phyloP scores from a whole-genome alignment of 495 filamentous ascomycete genomes.

The Paragyromitra xinjiangensis region DNA sequence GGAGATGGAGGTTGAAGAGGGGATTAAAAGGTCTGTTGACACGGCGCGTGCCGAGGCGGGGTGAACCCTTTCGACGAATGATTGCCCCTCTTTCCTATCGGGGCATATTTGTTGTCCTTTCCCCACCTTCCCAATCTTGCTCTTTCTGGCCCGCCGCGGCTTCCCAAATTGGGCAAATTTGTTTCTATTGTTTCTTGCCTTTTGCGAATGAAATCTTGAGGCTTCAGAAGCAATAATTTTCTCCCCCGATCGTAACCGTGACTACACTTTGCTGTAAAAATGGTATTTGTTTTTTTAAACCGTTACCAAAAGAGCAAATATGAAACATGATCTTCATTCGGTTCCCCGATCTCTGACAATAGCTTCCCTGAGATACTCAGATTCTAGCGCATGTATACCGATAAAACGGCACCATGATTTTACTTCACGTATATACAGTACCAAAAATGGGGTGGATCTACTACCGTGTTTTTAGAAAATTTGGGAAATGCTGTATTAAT shows the following conservation, averaged over 20 bases:
- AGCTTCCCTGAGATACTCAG: neutral
- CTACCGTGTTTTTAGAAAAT: too few species aligned
- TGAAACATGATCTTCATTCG: too few species aligned
- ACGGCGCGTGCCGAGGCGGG: constrained; percentile 28
- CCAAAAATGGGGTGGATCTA: too few species aligned
- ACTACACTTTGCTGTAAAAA: neutral
- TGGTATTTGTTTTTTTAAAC: constrained; percentile 2
- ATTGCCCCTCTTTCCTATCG: constrained; percentile 52
- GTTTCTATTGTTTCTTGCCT: neutral
- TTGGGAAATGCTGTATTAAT: too few species aligned
- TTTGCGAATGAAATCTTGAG: neutral
- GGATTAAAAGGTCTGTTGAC: constrained; percentile 41
- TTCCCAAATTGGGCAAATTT: constrained; percentile 12
- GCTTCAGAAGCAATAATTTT: neutral
- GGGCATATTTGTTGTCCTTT: constrained; percentile 31
- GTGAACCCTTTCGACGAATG: constrained; percentile 31
- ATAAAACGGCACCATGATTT: neutral
- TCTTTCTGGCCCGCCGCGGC: constrained; percentile 3
- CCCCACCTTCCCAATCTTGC: constrained; percentile 5
- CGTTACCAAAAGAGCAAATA: neutral
- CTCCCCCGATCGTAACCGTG: too few species aligned
- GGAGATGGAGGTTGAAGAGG: constrained; percentile 37
- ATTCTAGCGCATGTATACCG: neutral
- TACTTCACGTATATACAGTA: neutral
- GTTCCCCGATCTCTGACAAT: neutral